Evolutionary conservation across 2,329 filamentous ascomycete genomes (phyloP), one percentile per base, ranked within the genome.

Genomic region (Fusarium miscanthi): DNA sequence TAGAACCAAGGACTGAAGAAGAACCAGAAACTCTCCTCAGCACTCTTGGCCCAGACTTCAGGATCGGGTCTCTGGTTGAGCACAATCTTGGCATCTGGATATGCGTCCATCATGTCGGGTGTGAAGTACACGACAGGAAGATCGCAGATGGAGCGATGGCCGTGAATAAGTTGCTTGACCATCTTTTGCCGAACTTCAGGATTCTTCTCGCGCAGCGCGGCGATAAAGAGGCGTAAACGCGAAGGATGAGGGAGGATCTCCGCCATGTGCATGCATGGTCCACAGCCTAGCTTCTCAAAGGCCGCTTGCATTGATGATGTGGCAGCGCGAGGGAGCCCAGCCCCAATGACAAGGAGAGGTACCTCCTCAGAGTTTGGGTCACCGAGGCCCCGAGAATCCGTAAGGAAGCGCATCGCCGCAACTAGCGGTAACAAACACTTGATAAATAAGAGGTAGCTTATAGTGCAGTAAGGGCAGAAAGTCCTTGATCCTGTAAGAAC

Each of bases 31-130:
- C 73, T 78, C 0, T 73, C 68, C 16, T 45, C 16, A 3, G 78
- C 66, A 19, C 79, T 82, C 27, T 53, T 66, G 2, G 74, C 72
- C 80, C 80, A 82, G 2, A 68, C 60, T 10, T 67, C 63, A 16
- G 74, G 70, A 30, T 74, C 71, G 1, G 74, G 66, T 16, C 80
- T 78, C 21, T 75, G 72, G 19, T 83, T 83, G 3, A 83, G 61
- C 0, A 83, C 69, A 8, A 83, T 53, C 3, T 73, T 68, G 2
- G 79, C 79, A 6, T 82, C 78, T 0, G 81, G 81, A 11, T 81
- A 83, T 72, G 81, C 79, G 35, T 83, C 82, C 79, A 83, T 82
- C 40, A 83, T 64, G 42, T 83, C 81, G 14, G 79, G 76, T 0
- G 77, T 69, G 66, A 83, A 83, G 43, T 74, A 73, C 8, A 79